Base-by-base conservation (phyloP, 805 yeast genomes). In the Priceomyces melissophilus region DNA sequence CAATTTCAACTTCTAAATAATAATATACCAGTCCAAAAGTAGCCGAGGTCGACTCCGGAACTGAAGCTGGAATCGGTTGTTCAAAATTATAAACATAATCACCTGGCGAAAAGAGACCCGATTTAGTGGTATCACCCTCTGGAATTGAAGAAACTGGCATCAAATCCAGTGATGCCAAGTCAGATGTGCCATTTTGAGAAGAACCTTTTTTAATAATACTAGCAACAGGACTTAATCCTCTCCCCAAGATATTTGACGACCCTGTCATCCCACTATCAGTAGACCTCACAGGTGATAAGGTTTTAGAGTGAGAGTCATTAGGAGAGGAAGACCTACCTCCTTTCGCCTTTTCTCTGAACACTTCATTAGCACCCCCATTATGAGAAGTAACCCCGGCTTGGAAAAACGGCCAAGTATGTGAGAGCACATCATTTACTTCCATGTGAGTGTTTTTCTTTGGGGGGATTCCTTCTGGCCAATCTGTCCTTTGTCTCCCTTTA, bases 401-500 rank as follows among this genome's bases (percentile, higher is more conserved):
- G 70, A 79, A 91, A 57, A 93, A 88, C 0, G 96, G 93, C 99
- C 99, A 93, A 4, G 85, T 80, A 58, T 91, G 97, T 38, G 78
- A 75, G 23, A 87, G 75, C 16, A 90, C 57, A 39, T 78, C 84
- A 46, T 76, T 77, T 15, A 74, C 60, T 50, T 93, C 99, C 27
- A 62, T 60, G 45, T 77, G 81, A 10, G 81, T 84, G 12, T 70
- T 69, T 49, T 81, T 81, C 57, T 84, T 87, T 0, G 97, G 96
- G 0, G 98, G 98, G 13, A 91, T 90, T 2, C 99, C 99, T 55
- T 93, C 97, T 2, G 97, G 97, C 96, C 97, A 90, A 45, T 90
- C 96, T 0, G 96, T 90, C 48, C 85, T 73, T 29, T 85, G 76
- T 1, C 60, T 56, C 1, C 96, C 97, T 39, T 73, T 72, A 50